Conservation (phyloP, 2,329 filamentous ascomycete species). For the Septoria linicola region DNA sequence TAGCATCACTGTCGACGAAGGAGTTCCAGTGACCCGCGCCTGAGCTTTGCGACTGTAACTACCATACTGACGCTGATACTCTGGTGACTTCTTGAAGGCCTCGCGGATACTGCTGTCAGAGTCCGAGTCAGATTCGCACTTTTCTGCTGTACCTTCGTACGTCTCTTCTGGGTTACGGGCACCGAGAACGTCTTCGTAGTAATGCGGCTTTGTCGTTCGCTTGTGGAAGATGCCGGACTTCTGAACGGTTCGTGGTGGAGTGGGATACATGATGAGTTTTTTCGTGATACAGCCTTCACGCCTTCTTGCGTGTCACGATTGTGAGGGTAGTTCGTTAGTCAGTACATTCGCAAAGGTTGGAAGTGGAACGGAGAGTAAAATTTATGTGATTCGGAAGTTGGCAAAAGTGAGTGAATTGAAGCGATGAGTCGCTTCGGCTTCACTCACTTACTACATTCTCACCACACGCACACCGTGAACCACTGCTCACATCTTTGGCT, state of each 20-base stretch:
- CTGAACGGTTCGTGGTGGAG: not conserved
- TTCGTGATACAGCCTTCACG: no score
- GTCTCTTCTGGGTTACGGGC: slow-evolving; percentile 22
- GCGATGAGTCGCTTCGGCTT: not conserved
- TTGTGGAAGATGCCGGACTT: not conserved
- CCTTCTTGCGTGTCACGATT: no score
- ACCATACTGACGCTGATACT: not conserved
- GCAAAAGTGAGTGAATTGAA: not conserved
- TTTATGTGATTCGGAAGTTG: not conserved
- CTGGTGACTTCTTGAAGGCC: slow-evolving; percentile 1
- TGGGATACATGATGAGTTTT: not conserved
- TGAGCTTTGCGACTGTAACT: not conserved
- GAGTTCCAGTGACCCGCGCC: not conserved
- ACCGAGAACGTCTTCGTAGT: slow-evolving; percentile 31
- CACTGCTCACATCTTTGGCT: slow-evolving; percentile 35
- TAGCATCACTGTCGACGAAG: not conserved
- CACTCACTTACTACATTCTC: not conserved
- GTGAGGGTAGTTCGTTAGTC: no score
- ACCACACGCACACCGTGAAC: not conserved
- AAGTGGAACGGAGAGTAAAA: no score
- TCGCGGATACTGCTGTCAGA: slow-evolving; percentile 2
- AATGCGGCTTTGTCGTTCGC: slow-evolving; percentile 2
- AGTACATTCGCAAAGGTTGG: no score
- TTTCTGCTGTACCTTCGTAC: slow-evolving; percentile 19
- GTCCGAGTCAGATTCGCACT: slow-evolving; percentile 29